Percentiles rank a stretch among this genome's conserved stretches.
Evolutionary conservation across 2,329 filamentous ascomycete genomes (phyloP).

Genomic region (Pseudocercospora crystallina): DNA sequence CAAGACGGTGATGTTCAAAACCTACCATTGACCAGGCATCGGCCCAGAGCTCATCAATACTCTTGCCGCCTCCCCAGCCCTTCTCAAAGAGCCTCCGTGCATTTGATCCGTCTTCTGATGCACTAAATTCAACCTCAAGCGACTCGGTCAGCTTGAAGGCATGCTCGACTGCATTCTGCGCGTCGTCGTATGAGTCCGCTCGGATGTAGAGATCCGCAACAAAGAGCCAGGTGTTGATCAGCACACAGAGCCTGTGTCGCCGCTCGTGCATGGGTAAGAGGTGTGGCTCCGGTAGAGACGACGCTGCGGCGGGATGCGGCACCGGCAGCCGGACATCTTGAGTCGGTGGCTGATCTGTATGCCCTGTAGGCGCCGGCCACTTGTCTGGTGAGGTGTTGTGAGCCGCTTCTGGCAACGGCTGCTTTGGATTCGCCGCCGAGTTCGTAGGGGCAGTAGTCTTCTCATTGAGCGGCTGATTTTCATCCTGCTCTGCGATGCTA

Average conservation of each 20-base stretch:
- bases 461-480: conserved; percentile 18
- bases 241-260: conserved; percentile 55
- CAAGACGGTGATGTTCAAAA: conserved; percentile 10
- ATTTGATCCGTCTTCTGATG: conserved; percentile 59
- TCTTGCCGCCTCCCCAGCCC: conserved; percentile 78
- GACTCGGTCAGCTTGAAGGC: conserved; percentile 72
- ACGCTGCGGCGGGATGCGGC: conserved; percentile 37
- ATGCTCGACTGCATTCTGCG: conserved; percentile 75
- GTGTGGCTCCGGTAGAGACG: conserved; percentile 44
- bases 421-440: conserved; percentile 27
- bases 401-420: conserved; percentile 37
- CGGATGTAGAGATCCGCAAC: conserved; percentile 85
- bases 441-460: conserved; percentile 4
- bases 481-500: conserved; percentile 13
- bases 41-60: conserved; percentile 78
- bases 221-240: conserved; percentile 85
- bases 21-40: conserved; percentile 80
- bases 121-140: conserved; percentile 64
- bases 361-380: conserved; percentile 40
- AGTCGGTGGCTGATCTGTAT: conserved; percentile 41
- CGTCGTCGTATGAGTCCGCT: conserved; percentile 76
- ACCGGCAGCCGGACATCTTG: conserved; percentile 47
- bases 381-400: conserved; percentile 41
- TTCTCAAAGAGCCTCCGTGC: conserved; percentile 62
- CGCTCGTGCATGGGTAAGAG: conserved; percentile 54